Percentiles rank a stretch among this genome's conserved stretches.
Conservation (phyloP, 495 filamentous ascomycete species). For the Lasiosphaeria ovina region DNA sequence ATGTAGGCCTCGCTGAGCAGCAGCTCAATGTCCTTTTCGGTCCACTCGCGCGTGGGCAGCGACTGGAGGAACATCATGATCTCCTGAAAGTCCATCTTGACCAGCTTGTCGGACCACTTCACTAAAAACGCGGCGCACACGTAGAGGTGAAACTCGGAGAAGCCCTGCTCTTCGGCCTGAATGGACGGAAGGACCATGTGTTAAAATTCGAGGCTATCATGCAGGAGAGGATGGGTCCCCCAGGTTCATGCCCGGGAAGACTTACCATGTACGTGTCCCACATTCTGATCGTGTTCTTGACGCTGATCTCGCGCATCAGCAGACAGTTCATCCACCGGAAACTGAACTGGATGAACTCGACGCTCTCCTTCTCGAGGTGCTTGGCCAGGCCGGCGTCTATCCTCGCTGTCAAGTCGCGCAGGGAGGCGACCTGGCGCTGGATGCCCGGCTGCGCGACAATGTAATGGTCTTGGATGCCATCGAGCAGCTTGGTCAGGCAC, state of each 20-base stretch:
- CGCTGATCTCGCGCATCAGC: slow-evolving; percentile 94
- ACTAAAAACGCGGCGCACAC: slow-evolving; percentile 98
- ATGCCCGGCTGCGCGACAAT: slow-evolving; percentile 97
- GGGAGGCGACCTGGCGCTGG: slow-evolving; percentile 82
- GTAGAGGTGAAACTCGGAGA: slow-evolving; percentile 96
- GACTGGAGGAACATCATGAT: slow-evolving; percentile 99
- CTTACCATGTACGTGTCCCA: slow-evolving; percentile 98
- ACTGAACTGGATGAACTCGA: slow-evolving; percentile 99
- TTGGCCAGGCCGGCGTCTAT: slow-evolving; percentile 84
- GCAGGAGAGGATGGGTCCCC: not conserved
- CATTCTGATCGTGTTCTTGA: slow-evolving; percentile 95
- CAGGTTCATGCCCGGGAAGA: not conserved
- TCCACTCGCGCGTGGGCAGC: slow-evolving; percentile 91
- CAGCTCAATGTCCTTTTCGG: slow-evolving; percentile 95
- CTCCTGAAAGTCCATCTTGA: slow-evolving; percentile 98
- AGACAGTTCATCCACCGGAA: slow-evolving; percentile 99
- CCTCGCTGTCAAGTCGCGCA: slow-evolving; percentile 83
- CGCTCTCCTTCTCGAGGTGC: slow-evolving; percentile 82
- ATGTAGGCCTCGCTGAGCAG: slow-evolving; percentile 94
- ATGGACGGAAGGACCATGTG: slow-evolving; percentile 5
- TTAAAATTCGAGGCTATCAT: slow-evolving; percentile 2
- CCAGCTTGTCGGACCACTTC: slow-evolving; percentile 92
- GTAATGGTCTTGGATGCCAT: slow-evolving; percentile 98
- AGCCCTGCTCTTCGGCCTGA: slow-evolving; percentile 95
- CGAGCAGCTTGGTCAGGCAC: slow-evolving; percentile 94